Evolutionary conservation across 768 basidiomycete genomes (phyloP), one percentile per base, ranked within the genome.

Genomic region (Suillus bovinus): DNA sequence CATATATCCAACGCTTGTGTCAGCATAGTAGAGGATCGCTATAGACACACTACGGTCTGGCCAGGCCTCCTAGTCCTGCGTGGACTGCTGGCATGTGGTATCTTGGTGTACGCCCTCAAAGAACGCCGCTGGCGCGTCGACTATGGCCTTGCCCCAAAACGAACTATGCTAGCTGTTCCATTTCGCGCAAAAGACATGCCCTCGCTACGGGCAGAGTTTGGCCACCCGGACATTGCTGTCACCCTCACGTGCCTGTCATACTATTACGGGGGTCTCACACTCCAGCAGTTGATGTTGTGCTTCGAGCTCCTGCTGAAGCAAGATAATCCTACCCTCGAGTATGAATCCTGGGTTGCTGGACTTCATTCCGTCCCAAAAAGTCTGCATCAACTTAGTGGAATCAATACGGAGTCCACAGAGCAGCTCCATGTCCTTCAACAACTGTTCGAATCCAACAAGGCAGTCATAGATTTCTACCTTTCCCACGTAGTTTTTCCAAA

Each of bases 381-480:
- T 14, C 11, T 46, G 11, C n/a, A 13, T 0, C n/a, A 13, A 10
- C 11, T 49, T 9, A 27, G 16, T 9, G 47, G 47, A 49, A 49
- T 49, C 16, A 49, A 49, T 17, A 49, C 24, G 8, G 24, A 49
- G 27, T 49, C 47, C 22, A 47, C 4, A 65, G 49, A 50, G 27
- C 49, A 50, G 49, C 49, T 50, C 27, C 27, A 5, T 5, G 49
- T 62, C 2, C 60, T 73, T 14, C 36, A 64, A n/a, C 68, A 66
- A 11, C 27, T 64, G 4, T 67, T 73, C 24, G 33, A 53, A 38
- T 49, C 47, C 34, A 72, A 72, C 54, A 61, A 69, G 31, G 62
- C 62, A 1, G 66, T 67, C n/a, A 63, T 73, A 36, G 68, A 73
- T 38, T 73, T 72, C 47, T 73, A 66, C 58, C 58, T 73, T 11